Percentiles rank a stretch among this genome's conserved stretches.
These are phyloP conservation scores for Ceratobasidium sp. DNA, from an alignment of 1,284 basidiomycete species.

Conservation along the genomic window DNA sequence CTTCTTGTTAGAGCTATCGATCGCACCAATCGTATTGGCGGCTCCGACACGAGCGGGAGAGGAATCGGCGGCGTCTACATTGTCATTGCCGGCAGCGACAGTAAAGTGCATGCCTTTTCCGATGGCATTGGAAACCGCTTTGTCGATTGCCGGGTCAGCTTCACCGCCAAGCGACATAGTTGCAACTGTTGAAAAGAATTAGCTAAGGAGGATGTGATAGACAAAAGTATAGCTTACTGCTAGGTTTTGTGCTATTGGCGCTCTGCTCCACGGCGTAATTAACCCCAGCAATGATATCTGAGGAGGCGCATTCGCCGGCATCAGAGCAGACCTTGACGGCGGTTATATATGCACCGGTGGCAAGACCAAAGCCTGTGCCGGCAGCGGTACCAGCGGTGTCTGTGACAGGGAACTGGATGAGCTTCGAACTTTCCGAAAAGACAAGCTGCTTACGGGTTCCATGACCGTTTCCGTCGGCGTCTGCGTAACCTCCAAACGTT, in stretches of 20 bases:
- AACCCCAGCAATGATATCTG: constrained; percentile 90
- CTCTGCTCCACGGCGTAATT: constrained; percentile 64
- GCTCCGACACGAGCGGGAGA: constrained; percentile 71
- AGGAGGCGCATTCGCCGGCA: constrained; percentile 94
- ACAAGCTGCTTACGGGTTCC: constrained; percentile 40
- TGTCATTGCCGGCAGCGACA: constrained; percentile 87
- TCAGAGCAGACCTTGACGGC: constrained; percentile 98
- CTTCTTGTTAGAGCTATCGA: constrained; percentile 82
- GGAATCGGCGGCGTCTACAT: constrained; percentile 62
- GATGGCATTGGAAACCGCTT: constrained; percentile 68
- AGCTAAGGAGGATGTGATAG: neutral
- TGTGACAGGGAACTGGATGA: neutral
- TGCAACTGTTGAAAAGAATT: constrained; percentile 25
- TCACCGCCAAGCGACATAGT: constrained; percentile 47
- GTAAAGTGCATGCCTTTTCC: constrained; percentile 91
- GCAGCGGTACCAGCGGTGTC: constrained; percentile 60
- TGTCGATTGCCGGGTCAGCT: constrained; percentile 46
- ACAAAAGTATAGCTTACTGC: neutral
- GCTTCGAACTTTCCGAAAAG: no score
- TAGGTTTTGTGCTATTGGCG: neutral
- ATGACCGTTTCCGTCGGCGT: constrained; percentile 46
- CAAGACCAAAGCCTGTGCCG: constrained; percentile 86
- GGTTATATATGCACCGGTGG: constrained; percentile 91
- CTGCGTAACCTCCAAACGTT: constrained; percentile 60
- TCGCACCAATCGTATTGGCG: constrained; percentile 92